Base-by-base conservation (phyloP, 1,284 basidiomycete genomes). In the Cystobasidiaceae sp. region DNA sequence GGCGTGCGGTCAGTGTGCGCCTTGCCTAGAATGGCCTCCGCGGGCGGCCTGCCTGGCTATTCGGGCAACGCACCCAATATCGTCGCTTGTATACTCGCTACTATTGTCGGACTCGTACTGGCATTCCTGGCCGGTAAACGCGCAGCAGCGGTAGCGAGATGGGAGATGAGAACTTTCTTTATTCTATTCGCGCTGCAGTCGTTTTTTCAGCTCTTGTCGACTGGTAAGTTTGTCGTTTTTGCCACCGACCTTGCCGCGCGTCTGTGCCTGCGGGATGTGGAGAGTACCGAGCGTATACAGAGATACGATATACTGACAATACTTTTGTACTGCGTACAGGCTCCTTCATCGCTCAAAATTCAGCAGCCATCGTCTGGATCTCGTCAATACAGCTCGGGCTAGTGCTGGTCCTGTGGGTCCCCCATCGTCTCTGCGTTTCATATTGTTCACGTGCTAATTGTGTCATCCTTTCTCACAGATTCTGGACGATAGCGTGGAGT, bases 21-120 rank as follows among this genome's bases (percentile, higher is more conserved):
- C 28, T 67, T 73, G 33, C 69, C 71, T 6, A 57, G 69, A 1
- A 71, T 72, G 48, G 58, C 52, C 17, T 66, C 58, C 33, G 62
- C 55, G 0, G 71, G 71, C 3, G 71, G 71, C 0, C 30, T 43
- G 15, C 9, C 41, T 13, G 69, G 71, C 2, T 48, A 55, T 17
- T 45, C 64, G 15, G 72, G 72, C 1, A 73, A 73, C 63, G 50
- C 72, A 9, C 71, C 71, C 15, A 71, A 72, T 54, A 59, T 73
- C 25, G 61, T 68, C 28, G 30, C 70, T 30, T 73, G 68, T 51
- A 70, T 67, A 6, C 41, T 72, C 48, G 61, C 66, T 28, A 68
- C 71, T 43, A 41, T 73, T 19, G 39, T 71, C 45, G 72, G 67
- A 0, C 17, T 73, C 28, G 68, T 44, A 13, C 58, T 73, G 21